A percentile compares a stretch with the other conserved stretches of the same genome.
phyloP scores from a whole-genome alignment of 2,329 filamentous ascomycete genomes.

The Alternaria sp. region DNA sequence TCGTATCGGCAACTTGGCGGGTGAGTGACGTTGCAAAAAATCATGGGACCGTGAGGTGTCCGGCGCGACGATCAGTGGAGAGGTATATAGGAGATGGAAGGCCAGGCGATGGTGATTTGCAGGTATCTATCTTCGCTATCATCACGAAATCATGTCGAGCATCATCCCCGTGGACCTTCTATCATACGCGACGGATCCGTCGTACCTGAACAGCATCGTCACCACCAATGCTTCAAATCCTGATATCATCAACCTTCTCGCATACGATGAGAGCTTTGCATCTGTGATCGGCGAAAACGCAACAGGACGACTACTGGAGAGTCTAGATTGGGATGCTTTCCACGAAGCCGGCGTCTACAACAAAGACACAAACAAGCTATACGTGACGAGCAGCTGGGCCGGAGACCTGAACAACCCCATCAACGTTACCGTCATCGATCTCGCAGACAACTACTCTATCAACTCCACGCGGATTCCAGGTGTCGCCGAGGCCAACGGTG shows the following conservation, averaged over 20 bases:
- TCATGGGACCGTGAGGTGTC: background rate
- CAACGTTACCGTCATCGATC: conserved; percentile 46
- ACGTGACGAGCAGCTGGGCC: conserved; percentile 51
- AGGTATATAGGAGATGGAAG: background rate
- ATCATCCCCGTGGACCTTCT: conserved; percentile 43
- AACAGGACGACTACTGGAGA: conserved; percentile 42
- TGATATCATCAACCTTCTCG: conserved; percentile 44
- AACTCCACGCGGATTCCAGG: conserved; percentile 49
- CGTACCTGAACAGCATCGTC: conserved; percentile 37
- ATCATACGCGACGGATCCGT: conserved; percentile 38
- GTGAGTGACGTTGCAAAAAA: background rate
- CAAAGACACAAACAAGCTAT: conserved; percentile 47
- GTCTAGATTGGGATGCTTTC: conserved; percentile 41
- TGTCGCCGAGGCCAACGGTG: conserved; percentile 49
- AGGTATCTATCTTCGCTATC: conserved; percentile 5
- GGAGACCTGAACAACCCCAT: conserved; percentile 38
- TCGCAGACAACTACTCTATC: conserved; percentile 49
- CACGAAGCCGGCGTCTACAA: conserved; percentile 51
- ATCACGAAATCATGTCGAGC: conserved; percentile 39
- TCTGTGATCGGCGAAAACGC: conserved; percentile 43
- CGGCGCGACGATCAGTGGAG: background rate
- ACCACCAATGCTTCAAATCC: conserved; percentile 42
- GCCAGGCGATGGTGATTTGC: background rate
- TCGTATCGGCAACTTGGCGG: background rate
- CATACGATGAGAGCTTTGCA: conserved; percentile 45